Evolutionary conservation across 768 basidiomycete species (phyloP), one percentile per base, ranked within the genome.

Genomic region (Boletellus ananiceps): DNA sequence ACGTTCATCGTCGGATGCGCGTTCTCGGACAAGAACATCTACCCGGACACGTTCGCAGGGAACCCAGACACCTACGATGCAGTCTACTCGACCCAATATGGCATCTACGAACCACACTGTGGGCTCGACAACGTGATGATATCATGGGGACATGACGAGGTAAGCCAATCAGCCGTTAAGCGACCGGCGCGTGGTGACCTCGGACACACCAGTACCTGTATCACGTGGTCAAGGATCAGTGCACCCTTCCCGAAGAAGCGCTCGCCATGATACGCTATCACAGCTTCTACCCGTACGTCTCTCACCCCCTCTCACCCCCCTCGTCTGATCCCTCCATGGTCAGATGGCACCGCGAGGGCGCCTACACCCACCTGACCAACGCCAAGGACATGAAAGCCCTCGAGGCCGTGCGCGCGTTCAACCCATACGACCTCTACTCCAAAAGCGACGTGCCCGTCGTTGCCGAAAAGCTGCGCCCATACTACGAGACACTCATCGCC

Each of bases 221-320:
- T 68, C 71, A 87, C 55, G 83, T 94, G 55, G 71, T 90, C 52
- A 91, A 90, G 67, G 82, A 84, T 56, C 92, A 94, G 64, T 83
- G 82, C 54, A 78, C 76, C 4, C 82, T 94, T 0, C 92, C 92
- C 4, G 77, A 77, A 34, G 92, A 89, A 57, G 92, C 78, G 0
- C 74, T 95, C 25, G 84, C 86, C 8, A 95, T 95, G 92, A 91
- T 95, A 62, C 82, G 93, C 29, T 95, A 90, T 65, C 93, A 94
- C 71, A 89, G 86, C 59, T 95, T 94, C 76, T 95, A 94, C 71
- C 92, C 93, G 69, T 82, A 59, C 44, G 80, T 66, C 9, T 8
- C 29, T 19, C 6, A 16, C 36, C 38, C 12, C 0, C 29, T 43
- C 23, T 4, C 6, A 2, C 5, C 6, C 6, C 23, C 5, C 23